Evolutionary conservation across 192 early-diverging fungal genomes (phyloP).

Genomic region (Rhizoclosmatium sp.): DNA sequence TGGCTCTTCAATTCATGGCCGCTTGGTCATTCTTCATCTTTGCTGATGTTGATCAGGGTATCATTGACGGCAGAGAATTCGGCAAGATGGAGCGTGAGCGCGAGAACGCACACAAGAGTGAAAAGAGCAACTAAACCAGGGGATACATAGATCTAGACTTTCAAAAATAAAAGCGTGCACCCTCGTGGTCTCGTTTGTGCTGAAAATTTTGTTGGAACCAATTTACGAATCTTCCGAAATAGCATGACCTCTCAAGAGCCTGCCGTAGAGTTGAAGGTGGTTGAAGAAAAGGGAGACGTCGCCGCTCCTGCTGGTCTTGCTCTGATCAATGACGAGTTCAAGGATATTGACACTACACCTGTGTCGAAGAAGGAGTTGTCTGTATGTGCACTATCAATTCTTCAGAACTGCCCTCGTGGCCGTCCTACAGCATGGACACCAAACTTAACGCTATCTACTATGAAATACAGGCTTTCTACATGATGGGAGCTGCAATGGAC

Average conservation of each 20-base stretch:
- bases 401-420: too few species aligned
- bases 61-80: slow-evolving; percentile 1
- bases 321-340: slow-evolving; percentile 11
- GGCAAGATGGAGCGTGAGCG: neutral
- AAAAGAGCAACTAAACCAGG: too few species aligned
- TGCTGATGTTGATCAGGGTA: slow-evolving; percentile 4
- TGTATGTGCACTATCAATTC: neutral
- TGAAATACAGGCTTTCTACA: neutral
- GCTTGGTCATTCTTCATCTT: neutral
- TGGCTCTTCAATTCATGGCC: slow-evolving; percentile 11
- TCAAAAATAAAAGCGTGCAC: too few species aligned
- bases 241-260: too few species aligned
- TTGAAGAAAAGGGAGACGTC: neutral
- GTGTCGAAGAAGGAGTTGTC: slow-evolving; percentile 1
- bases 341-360: slow-evolving; percentile 8
- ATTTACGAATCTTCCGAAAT: too few species aligned
- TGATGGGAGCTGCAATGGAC: neutral
- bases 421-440: too few species aligned
- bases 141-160: too few species aligned
- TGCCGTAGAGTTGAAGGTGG: neutral
- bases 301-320: neutral
- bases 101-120: neutral
- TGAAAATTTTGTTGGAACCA: too few species aligned
- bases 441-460: too few species aligned
- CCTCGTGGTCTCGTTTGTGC: too few species aligned